phyloP scores from a whole-genome alignment of 257 asterid genomes.

The Scutellaria galericulata region DNA sequence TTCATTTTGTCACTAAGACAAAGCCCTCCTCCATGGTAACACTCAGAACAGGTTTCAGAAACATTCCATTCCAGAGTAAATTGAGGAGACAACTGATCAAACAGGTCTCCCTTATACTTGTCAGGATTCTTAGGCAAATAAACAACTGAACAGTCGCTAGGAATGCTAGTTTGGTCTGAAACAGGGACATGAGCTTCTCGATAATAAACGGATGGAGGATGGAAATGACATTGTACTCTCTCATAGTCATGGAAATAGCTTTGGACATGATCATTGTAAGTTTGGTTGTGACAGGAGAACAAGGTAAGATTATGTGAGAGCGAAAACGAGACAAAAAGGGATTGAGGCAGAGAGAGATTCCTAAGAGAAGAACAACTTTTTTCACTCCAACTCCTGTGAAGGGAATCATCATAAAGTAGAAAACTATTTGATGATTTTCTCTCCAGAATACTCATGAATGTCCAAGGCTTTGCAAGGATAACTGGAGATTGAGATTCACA shows the following conservation, averaged over 20 bases:
- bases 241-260: too few relatives aligned
- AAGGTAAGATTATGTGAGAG: constrained; percentile 38
- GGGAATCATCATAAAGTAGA: too few relatives aligned
- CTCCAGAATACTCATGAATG: not conserved
- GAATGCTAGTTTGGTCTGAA: not conserved
- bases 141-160: constrained; percentile 15
- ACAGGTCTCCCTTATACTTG: not conserved
- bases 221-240: too few relatives aligned
- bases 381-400: too few relatives aligned
- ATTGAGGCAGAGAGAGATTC: not conserved
- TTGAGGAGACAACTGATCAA: constrained; percentile 24
- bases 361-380: constrained; percentile 10
- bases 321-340: constrained; percentile 33
- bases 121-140: constrained; percentile 35
- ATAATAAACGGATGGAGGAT: too few relatives aligned
- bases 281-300: constrained; percentile 24
- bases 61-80: constrained; percentile 43
- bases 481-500: not conserved
- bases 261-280: too few relatives aligned
- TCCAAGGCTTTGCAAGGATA: too few relatives aligned
- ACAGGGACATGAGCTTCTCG: too few relatives aligned
- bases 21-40: constrained; percentile 41
- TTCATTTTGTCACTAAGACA: constrained; percentile 29
- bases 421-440: not conserved
- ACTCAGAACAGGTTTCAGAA: constrained; percentile 38